Base-by-base conservation (phyloP, 768 basidiomycete genomes). In the Pleurotus salmoneostramineus region DNA sequence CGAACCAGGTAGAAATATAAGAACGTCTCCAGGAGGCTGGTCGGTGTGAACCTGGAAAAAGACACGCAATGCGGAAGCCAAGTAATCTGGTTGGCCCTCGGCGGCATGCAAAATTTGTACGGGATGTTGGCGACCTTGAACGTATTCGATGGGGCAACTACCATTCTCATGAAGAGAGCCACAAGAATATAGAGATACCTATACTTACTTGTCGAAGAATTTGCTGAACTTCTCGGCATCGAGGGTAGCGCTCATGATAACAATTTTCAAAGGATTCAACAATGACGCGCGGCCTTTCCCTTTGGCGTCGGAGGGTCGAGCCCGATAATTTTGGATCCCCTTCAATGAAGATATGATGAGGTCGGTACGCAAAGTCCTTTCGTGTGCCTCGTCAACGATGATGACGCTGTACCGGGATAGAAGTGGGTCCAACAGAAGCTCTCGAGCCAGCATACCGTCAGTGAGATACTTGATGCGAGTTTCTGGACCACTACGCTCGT, bases 241-340 rank as follows among this genome's bases (percentile, higher is more conserved):
- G 36, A 99, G 79, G 5, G 97, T 98, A 3, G 97, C 97, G 70
- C 93, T 95, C 97, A 99, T 99, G 62, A 99, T 83, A 17, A 99
- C 82, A 40, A 99, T 81, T 70, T 95, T 98, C 59, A 99, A 81
- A 12, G 89, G 88, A 59, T 84, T 85, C 2, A 77, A 65, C 43
- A 50, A 17, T 4, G 46, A 51, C 8, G 58, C 31, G 4, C 51
- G 37, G n/a, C 72, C 75, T 63, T 84, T 86, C 42, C 74, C 74
- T 54, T 78, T 81, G 7, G 51, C 64, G 32, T 72, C 69, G 55
- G 54, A 62, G 21, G 56, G 61, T 1, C 64, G 66, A 63, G 93
- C 94, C 62, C 96, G 76, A 52, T 76, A 71, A 42, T 73, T 76
- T 64, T 89, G 84, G 59, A 98, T 94, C 27, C 75, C 79, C 74